phyloP scores from a whole-genome alignment of 2,329 filamentous ascomycete genomes.

The Trichocomaceae sp. region DNA sequence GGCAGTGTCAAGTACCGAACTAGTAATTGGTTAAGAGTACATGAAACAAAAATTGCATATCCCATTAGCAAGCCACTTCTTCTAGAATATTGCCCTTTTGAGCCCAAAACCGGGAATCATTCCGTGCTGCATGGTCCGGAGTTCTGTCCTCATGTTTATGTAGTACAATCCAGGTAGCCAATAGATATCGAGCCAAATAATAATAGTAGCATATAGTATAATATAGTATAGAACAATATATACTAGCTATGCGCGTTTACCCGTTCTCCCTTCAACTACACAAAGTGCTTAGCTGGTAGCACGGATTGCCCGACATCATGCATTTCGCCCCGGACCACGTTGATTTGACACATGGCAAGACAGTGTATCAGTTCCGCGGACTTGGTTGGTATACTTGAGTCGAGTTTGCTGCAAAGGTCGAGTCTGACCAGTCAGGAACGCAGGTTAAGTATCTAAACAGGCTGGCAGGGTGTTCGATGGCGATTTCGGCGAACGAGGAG shows the following conservation, averaged over 20 bases:
- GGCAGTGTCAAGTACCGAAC: background rate
- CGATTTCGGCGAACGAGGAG: background rate
- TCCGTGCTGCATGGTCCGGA: background rate
- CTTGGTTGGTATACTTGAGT: background rate
- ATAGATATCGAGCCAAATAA: background rate
- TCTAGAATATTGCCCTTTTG: conserved; percentile 6
- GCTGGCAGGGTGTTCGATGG: background rate
- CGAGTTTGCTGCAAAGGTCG: background rate
- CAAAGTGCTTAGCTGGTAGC: background rate
- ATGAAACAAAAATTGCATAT: no score
- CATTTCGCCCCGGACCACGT: background rate
- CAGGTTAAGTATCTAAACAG: background rate
- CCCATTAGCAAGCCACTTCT: background rate
- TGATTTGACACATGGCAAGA: background rate
- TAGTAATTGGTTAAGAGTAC: background rate
- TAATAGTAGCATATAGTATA: background rate
- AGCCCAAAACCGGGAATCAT: background rate
- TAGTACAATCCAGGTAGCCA: background rate
- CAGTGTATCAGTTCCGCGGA: background rate
- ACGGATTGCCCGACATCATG: background rate
- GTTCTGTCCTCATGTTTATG: background rate
- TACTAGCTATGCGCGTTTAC: background rate
- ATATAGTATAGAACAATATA: background rate
- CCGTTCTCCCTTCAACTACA: background rate
- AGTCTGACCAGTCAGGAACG: background rate